These are phyloP conservation scores for Spongospora subterranea DNA, from an alignment of 208 protist species.

Conservation along the genomic window DNA sequence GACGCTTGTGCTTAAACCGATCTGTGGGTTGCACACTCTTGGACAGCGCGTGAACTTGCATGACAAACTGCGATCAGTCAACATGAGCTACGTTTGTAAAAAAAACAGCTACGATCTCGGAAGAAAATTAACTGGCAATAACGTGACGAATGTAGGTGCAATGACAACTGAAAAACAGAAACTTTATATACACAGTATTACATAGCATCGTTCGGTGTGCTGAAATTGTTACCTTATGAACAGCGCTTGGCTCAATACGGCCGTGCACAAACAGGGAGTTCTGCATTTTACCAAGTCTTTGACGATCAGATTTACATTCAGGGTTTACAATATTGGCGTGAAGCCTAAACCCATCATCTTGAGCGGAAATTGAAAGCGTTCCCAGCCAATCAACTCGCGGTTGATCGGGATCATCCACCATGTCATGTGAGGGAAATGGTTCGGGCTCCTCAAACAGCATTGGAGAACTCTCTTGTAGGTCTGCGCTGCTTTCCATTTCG, in stretches of 20 bases:
- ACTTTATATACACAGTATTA: too few relatives aligned
- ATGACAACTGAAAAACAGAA: not conserved
- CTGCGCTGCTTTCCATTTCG: not conserved
- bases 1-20: not conserved
- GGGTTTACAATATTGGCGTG: not conserved
- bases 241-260: not conserved
- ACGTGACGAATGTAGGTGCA: too few relatives aligned
- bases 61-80: not conserved
- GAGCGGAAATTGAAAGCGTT: not conserved
- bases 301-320: not conserved
- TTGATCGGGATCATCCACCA: not conserved
- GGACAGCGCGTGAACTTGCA: not conserved
- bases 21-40: not conserved
- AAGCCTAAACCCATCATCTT: not conserved
- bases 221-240: slow-evolving; percentile 44
- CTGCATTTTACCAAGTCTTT: not conserved
- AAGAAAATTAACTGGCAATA: too few relatives aligned
- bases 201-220: too few relatives aligned
- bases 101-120: too few relatives aligned
- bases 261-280: slow-evolving; percentile 11
- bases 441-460: not conserved
- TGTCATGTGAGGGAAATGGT: not conserved
- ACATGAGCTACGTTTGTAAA: not conserved
- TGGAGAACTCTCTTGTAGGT: not conserved
- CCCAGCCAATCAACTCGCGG: not conserved